Conservation (phyloP, 139 green algal species). For the Trebouxia sp. region DNA sequence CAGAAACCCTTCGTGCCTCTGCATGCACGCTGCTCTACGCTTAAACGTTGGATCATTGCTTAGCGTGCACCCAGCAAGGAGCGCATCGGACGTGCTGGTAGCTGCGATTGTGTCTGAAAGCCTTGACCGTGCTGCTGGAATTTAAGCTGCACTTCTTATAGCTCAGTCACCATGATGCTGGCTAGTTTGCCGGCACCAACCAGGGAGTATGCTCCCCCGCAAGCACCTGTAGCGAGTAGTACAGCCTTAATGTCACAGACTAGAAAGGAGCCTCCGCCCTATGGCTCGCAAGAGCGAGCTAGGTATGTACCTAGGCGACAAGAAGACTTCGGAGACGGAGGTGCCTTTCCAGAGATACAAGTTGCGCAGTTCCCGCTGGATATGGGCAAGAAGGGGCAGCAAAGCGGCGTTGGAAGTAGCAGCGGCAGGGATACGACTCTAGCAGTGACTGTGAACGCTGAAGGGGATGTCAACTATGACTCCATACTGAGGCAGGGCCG, state of each 20-base stretch:
- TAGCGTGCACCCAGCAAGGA: no score
- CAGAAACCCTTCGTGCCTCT: no score
- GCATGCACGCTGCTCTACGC: no score
- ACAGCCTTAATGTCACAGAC: not conserved
- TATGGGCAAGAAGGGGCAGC: conserved; percentile 72
- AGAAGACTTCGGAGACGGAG: conserved; percentile 90
- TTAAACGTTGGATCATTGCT: no score
- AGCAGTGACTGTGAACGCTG: conserved; percentile 73
- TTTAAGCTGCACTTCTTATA: no score
- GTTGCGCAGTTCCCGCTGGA: conserved; percentile 91
- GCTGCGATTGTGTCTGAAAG: no score
- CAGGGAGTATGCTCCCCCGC: conserved; percentile 11
- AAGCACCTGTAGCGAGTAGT: not conserved
- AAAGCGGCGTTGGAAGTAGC: conserved; percentile 22
- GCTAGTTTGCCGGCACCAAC: conserved; percentile 36
- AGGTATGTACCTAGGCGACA: conserved; percentile 74
- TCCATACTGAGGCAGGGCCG: conserved; percentile 81
- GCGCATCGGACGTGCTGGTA: no score
- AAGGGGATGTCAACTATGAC: conserved; percentile 88
- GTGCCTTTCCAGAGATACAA: conserved; percentile 87
- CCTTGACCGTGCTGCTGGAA: no score
- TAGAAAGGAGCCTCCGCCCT: conserved; percentile 65
- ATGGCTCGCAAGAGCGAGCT: conserved; percentile 56
- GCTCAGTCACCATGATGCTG: conserved; percentile 32
- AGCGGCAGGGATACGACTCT: conserved; percentile 59